Base-by-base conservation (phyloP, 1,284 basidiomycete genomes). In the Malassezia brasiliensis region DNA sequence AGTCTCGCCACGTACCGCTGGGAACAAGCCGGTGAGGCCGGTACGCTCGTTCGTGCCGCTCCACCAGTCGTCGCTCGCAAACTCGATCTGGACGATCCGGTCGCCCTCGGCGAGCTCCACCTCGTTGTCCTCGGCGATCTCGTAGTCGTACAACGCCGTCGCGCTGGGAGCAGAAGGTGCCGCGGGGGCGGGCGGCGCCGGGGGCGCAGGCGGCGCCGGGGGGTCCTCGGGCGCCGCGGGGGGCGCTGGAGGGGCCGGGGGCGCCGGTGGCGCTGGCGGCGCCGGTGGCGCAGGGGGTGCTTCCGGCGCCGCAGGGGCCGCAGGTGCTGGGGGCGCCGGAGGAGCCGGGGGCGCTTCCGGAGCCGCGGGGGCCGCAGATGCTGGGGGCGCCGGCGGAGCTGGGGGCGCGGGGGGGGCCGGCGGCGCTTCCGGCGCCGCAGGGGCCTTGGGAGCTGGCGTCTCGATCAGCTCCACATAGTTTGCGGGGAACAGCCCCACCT, bases 11-110 rank as follows among this genome's bases (percentile, higher is more conserved):
- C 50, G 28, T 45, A 52, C 50, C 22, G 63, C 61, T 1, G 71
- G 71, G 62, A 80, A 80, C 28, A 79, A 80, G 75, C 48, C 85
- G 81, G 34, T 85, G 81, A 47, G 53, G 9, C 67, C 69, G 9
- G 69, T 69, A 1, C 61, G 48, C 41, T 63, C 52, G 38, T 72
- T 72, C 20, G 59, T 68, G 28, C 72, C 72, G 47, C 61, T 64
- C 72, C 72, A 74, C 72, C 72, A 74, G 28, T 74, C 72, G 2
- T 74, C 72, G 53, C 66, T 69, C 44, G 69, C 68, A 53, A 68
- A 70, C 52, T 69, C 68, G 36, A 69, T 60, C 22, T 71, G 65
- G 25, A 69, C 62, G 35, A 75, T 68, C 10, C 51, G 47, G 39
- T 74, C 70, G 10, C 71, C 72, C 55, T 75, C 72, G 20, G 30